These are phyloP conservation scores for Phytopythium cucurbitacearum DNA, from an alignment of 352 stramenopile genomes.

Conservation along the genomic window DNA sequence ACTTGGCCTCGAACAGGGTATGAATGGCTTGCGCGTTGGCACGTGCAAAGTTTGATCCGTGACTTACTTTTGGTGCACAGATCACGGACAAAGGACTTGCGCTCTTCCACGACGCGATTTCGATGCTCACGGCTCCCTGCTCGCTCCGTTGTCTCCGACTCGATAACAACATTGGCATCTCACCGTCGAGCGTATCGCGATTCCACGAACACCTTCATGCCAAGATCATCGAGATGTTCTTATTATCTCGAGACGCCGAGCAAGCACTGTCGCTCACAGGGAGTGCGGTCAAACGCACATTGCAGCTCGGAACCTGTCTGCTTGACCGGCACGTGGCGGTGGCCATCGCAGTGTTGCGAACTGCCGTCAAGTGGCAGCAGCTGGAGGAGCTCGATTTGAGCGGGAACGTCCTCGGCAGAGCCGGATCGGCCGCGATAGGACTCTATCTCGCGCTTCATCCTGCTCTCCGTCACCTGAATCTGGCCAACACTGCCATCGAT, in stretches of 20 bases:
- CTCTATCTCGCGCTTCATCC: constrained; percentile 38
- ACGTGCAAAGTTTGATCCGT: neutral
- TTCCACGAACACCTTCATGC: constrained; percentile 36
- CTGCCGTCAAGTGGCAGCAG: constrained; percentile 17
- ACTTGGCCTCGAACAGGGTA: constrained; percentile 51
- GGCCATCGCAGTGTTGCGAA: constrained; percentile 13
- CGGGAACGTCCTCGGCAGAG: constrained; percentile 39
- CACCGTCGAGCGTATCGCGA: constrained; percentile 4
- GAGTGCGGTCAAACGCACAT: constrained; percentile 11
- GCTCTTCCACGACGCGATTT: constrained; percentile 34
- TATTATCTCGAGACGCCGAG: neutral
- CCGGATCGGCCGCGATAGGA: constrained; percentile 31
- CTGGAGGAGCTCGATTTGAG: constrained; percentile 54
- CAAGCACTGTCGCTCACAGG: constrained; percentile 18
- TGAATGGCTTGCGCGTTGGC: neutral
- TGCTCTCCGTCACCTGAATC: constrained; percentile 34
- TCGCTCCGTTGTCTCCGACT: constrained; percentile 36
- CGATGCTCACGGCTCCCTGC: constrained; percentile 20
- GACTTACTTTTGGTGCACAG: constrained; percentile 9
- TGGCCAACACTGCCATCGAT: constrained; percentile 47
- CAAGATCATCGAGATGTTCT: constrained; percentile 35
- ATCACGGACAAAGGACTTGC: constrained; percentile 28
- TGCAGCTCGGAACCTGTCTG: constrained; percentile 27
- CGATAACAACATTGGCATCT: constrained; percentile 13
- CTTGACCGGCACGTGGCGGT: constrained; percentile 18